Percentiles rank a stretch among this genome's conserved stretches.
Evolutionary conservation across 441 rosid genomes (phyloP).

Genomic region (Erysimum cheiri): DNA sequence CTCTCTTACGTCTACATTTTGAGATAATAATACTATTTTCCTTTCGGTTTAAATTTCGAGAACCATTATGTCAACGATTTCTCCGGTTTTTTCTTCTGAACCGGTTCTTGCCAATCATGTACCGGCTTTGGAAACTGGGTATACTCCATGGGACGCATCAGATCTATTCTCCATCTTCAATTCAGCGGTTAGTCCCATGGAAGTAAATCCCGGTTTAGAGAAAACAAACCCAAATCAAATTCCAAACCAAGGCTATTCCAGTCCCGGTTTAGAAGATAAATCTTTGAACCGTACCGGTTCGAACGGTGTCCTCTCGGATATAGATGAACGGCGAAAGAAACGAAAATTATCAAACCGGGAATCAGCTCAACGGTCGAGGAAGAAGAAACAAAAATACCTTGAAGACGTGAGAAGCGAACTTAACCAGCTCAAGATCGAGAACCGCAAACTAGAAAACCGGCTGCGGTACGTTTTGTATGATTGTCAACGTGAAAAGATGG

Average conservation of each 20-base stretch:
- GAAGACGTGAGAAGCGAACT: slow-evolving; percentile 62
- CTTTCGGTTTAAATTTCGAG: neutral
- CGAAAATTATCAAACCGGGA: slow-evolving; percentile 75
- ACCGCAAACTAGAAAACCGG: slow-evolving; percentile 55
- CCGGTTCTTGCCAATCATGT: slow-evolving; percentile 45
- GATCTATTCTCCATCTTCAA: slow-evolving; percentile 45
- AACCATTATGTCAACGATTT: slow-evolving; percentile 47
- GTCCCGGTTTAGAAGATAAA: slow-evolving; percentile 45
- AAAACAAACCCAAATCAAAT: slow-evolving; percentile 41
- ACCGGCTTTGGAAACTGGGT: slow-evolving; percentile 51
- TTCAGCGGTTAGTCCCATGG: slow-evolving; percentile 32
- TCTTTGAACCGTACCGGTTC: slow-evolving; percentile 22
- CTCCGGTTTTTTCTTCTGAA: slow-evolving; percentile 47
- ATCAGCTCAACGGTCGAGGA: slow-evolving; percentile 75
- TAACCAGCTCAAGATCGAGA: slow-evolving; percentile 57
- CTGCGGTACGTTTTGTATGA: slow-evolving; percentile 47
- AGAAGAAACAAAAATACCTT: slow-evolving; percentile 65
- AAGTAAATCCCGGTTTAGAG: slow-evolving; percentile 56
- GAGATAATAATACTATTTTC: neutral
- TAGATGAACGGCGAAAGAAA: slow-evolving; percentile 52
- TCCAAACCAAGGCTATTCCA: slow-evolving; percentile 44
- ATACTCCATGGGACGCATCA: slow-evolving; percentile 61
- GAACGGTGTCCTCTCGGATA: slow-evolving; percentile 2
- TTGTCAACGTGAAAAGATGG: slow-evolving; percentile 47
- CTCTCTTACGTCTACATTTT: slow-evolving; percentile 34